phyloP scores from a whole-genome alignment of 805 yeast genomes.

The Barnettozyma pratensis region DNA sequence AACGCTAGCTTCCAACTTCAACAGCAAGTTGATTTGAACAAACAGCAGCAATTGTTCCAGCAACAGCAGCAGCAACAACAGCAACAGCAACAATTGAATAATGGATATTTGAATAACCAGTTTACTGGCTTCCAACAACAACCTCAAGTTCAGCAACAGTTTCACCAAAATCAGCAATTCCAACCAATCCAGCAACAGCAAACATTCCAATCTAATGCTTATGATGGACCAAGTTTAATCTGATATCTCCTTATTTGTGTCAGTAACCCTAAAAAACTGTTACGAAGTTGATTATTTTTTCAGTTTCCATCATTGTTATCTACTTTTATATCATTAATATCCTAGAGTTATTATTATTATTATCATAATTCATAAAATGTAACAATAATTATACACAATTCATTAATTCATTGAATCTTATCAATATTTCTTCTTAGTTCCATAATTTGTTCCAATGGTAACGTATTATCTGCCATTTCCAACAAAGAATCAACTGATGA shows the following conservation, averaged over 20 bases:
- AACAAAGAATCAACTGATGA: slow-evolving; percentile 15
- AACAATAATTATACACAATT: too few species aligned
- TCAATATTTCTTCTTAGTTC: slow-evolving; percentile 21
- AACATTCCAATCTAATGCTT: background rate
- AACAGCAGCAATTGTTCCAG: slow-evolving; percentile 20
- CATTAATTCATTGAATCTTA: slow-evolving; percentile 10
- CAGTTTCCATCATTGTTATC: background rate
- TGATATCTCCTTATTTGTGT: background rate
- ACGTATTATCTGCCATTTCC: slow-evolving; percentile 23
- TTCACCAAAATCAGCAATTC: slow-evolving; percentile 4
- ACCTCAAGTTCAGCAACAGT: background rate
- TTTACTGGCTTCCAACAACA: slow-evolving; percentile 6
- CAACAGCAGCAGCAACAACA: slow-evolving; percentile 22
- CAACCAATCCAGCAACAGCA: slow-evolving; percentile 1
- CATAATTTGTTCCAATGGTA: slow-evolving; percentile 28
- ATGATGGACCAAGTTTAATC: slow-evolving; percentile 9
- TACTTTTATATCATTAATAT: background rate
- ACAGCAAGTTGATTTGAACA: slow-evolving; percentile 19
- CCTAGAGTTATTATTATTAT: background rate
- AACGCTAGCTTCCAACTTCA: slow-evolving; percentile 35
- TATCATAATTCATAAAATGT: too few species aligned
- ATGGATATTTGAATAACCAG: slow-evolving; percentile 9
- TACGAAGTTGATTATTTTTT: background rate
- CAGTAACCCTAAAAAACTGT: too few species aligned
- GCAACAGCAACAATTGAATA: slow-evolving; percentile 13